Evolutionary conservation across 2,329 filamentous ascomycete species (phyloP).

Genomic region (Penicillium sp.): DNA sequence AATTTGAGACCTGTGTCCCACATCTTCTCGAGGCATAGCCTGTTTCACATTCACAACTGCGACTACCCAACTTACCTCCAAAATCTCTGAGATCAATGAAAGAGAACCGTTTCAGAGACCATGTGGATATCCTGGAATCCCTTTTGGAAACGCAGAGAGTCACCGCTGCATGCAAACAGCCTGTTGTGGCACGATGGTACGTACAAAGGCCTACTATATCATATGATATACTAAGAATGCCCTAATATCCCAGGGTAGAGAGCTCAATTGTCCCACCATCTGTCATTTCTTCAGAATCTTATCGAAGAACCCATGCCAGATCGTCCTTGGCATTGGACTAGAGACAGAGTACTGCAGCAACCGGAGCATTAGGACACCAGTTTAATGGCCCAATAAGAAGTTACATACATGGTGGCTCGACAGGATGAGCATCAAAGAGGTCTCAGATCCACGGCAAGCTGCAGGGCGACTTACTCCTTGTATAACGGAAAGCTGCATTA

Average conservation of each 20-base stretch:
- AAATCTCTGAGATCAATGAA: slow-evolving; percentile 16
- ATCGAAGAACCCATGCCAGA: slow-evolving; percentile 4
- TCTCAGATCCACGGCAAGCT: slow-evolving; percentile 34
- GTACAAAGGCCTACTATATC: not conserved
- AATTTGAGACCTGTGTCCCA: slow-evolving; percentile 18
- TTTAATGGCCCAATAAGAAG: slow-evolving; percentile 24
- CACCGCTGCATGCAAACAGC: slow-evolving; percentile 30
- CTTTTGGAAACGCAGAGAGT: slow-evolving; percentile 4
- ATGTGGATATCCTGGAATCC: slow-evolving; percentile 30
- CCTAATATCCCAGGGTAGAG: not conserved
- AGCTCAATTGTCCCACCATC: not conserved
- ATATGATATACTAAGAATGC: not conserved
- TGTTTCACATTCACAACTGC: slow-evolving; percentile 32
- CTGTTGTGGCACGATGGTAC: slow-evolving; percentile 19
- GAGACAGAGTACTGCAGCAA: slow-evolving; percentile 14
- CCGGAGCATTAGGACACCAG: slow-evolving; percentile 24
- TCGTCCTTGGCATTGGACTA: slow-evolving; percentile 14
- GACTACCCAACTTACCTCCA: slow-evolving; percentile 25
- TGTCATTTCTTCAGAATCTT: not conserved
- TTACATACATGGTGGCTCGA: slow-evolving; percentile 15
- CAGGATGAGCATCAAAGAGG: slow-evolving; percentile 28
- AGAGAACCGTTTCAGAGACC: slow-evolving; percentile 24
- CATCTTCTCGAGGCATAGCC: slow-evolving; percentile 30
- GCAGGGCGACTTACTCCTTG: slow-evolving; percentile 28
- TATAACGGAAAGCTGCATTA: slow-evolving; percentile 28